A percentile compares a stretch with the other conserved stretches of the same genome.
These are phyloP conservation scores for Iris macrosiphon DNA, from an alignment of 106 monocot genomes.

Conservation along the genomic window DNA sequence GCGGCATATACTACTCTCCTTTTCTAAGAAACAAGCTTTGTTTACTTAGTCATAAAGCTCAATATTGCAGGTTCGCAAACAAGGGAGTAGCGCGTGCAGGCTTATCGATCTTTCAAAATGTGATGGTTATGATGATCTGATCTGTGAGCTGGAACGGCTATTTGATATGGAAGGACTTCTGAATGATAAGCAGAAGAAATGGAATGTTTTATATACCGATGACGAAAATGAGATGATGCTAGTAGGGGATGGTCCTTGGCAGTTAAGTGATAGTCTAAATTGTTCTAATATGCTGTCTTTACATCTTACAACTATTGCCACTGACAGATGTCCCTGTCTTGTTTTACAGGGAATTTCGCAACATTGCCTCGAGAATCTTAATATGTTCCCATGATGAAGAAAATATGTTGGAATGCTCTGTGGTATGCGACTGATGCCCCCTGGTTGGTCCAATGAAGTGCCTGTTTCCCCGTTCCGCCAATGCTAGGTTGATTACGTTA, in stretches of 20 bases:
- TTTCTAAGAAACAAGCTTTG: not conserved
- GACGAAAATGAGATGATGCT: constrained; percentile 28
- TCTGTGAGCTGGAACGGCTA: constrained; percentile 25
- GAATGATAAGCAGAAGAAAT: constrained; percentile 16
- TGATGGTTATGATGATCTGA: constrained; percentile 35
- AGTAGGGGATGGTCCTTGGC: constrained; percentile 34
- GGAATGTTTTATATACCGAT: constrained; percentile 34
- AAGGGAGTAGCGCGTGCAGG: constrained; percentile 28
- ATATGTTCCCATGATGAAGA: constrained; percentile 22
- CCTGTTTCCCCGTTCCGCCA: not conserved
- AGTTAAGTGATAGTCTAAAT: constrained; percentile 19
- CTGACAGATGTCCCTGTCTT: not conserved
- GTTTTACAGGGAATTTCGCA: constrained; percentile 35
- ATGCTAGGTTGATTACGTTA: too few species aligned
- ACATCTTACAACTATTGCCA: not conserved
- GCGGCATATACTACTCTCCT: constrained; percentile 6
- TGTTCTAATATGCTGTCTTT: not conserved
- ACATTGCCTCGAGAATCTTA: constrained; percentile 23
- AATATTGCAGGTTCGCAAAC: constrained; percentile 41
- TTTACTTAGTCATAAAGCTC: constrained; percentile 8
- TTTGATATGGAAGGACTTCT: constrained; percentile 37
- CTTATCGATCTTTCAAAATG: constrained; percentile 28
- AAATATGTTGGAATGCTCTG: constrained; percentile 2
- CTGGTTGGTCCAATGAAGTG: too few species aligned
- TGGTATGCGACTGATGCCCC: not conserved